phyloP scores from a whole-genome alignment of 2,329 filamentous ascomycete species.

The Cladosporium oxysporum region DNA sequence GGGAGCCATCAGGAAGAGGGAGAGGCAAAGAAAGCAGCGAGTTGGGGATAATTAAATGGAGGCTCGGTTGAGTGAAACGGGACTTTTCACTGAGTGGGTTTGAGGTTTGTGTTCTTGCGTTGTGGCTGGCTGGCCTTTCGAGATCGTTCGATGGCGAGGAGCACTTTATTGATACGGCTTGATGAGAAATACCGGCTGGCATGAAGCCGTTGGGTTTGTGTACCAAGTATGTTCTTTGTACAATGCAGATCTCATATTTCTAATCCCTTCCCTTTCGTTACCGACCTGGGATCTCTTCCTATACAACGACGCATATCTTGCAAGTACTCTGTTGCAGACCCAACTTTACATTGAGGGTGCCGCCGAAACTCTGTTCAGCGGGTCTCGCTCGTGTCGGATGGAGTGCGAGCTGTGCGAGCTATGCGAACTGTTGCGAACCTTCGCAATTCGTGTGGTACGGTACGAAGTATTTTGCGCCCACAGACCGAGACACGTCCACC shows the following conservation, averaged over 20 bases:
- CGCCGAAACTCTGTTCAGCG: neutral
- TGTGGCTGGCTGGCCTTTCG: neutral
- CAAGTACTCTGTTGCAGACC: neutral
- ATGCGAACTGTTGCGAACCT: neutral
- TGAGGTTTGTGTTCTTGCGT: neutral
- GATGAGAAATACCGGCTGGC: neutral
- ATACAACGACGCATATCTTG: neutral
- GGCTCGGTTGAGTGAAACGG: neutral
- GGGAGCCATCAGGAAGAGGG: fast-evolving
- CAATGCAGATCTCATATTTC: neutral
- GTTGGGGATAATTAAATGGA: neutral
- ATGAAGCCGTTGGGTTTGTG: neutral
- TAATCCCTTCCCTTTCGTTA: fast-evolving
- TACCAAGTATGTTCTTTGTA: neutral
- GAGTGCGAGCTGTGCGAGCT: neutral
- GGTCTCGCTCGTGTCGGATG: neutral
- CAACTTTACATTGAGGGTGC: neutral
- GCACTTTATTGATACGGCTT: neutral
- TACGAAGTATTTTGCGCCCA: neutral
- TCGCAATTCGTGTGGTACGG: neutral
- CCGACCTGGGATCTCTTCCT: neutral
- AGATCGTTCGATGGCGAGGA: neutral
- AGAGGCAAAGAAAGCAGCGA: neutral
- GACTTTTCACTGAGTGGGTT: neutral
- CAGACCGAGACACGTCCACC: neutral